Percentiles rank a stretch among this genome's conserved stretches.
These are phyloP conservation scores for Tetracladium marchalianum DNA, from an alignment of 495 filamentous ascomycete species.

Conservation along the genomic window DNA sequence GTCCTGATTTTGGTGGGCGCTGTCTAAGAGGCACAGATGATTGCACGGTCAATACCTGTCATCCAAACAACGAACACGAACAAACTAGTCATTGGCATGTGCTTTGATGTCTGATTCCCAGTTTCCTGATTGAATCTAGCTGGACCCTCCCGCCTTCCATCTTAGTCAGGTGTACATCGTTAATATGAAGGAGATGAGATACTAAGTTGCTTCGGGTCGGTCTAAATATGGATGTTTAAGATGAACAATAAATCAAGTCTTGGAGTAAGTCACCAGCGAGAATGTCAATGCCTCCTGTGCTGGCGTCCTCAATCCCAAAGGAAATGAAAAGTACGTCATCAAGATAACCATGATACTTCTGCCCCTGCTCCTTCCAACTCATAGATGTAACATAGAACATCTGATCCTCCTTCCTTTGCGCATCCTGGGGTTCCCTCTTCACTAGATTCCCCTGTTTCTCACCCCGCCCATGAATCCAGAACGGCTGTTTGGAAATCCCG, in stretches of 20 bases:
- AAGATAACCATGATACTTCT: conserved; percentile 37
- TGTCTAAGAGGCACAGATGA: too few relatives aligned
- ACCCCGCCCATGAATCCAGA: conserved; percentile 37
- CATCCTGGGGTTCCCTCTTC: neutral
- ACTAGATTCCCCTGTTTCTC: neutral
- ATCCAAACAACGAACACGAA: too few relatives aligned
- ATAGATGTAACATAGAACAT: conserved; percentile 45
- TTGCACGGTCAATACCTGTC: too few relatives aligned
- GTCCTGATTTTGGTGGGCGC: too few relatives aligned
- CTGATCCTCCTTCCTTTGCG: neutral
- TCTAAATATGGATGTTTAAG: too few relatives aligned
- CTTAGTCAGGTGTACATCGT: too few relatives aligned
- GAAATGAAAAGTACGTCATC: conserved; percentile 39
- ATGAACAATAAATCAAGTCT: conserved; percentile 22
- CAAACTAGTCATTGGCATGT: too few relatives aligned
- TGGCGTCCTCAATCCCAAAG: conserved; percentile 40
- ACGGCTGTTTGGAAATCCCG: conserved; percentile 35
- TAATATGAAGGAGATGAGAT: too few relatives aligned
- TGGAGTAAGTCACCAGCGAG: conserved; percentile 33
- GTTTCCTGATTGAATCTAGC: too few relatives aligned
- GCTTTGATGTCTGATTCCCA: too few relatives aligned
- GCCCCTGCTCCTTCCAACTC: conserved; percentile 34
- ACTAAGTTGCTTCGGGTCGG: too few relatives aligned
- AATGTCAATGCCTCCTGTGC: conserved; percentile 34
- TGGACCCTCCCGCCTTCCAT: too few relatives aligned